Conservation (phyloP, 768 basidiomycete species). For the Tremella yokohamensis region DNA sequence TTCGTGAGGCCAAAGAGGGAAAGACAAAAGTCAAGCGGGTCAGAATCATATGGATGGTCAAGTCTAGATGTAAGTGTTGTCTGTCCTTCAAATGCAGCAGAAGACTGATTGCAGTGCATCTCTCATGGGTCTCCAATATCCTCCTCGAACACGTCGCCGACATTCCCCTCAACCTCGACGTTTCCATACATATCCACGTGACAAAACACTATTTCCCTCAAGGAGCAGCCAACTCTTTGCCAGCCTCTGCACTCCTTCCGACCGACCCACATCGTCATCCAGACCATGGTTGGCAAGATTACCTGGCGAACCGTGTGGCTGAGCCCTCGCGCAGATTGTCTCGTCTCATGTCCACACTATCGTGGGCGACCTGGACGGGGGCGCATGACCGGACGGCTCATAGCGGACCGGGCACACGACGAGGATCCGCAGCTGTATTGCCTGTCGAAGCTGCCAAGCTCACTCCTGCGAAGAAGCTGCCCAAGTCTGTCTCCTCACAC, state of each 20-base stretch:
- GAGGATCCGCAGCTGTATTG: slow-evolving; percentile 15
- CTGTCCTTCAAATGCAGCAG: neutral
- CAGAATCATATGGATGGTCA: slow-evolving; percentile 44
- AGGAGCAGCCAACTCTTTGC: slow-evolving; percentile 10
- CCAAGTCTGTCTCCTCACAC: neutral
- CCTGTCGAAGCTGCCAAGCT: slow-evolving; percentile 11
- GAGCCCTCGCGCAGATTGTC: slow-evolving; percentile 13
- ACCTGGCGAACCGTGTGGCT: slow-evolving; percentile 15
- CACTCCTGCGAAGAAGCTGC: neutral
- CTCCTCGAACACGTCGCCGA: slow-evolving; percentile 20
- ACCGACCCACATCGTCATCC: neutral
- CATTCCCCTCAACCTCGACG: slow-evolving; percentile 26
- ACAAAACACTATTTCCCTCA: slow-evolving; percentile 27
- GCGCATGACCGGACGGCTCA: neutral
- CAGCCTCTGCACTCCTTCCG: slow-evolving; percentile 11
- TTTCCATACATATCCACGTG: slow-evolving; percentile 36
- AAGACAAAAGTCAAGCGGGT: slow-evolving; percentile 28
- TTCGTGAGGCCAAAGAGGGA: slow-evolving; percentile 30
- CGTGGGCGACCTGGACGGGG: slow-evolving; percentile 32
- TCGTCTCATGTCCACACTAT: slow-evolving; percentile 30
- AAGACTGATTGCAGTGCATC: slow-evolving; percentile 25
- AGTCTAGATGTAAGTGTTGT: slow-evolving; percentile 27
- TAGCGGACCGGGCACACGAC: slow-evolving; percentile 17
- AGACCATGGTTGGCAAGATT: slow-evolving; percentile 11
- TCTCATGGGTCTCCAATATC: slow-evolving; percentile 39